phyloP scores from a whole-genome alignment of 805 yeast species.

The Debaryomyces prosopidis region DNA sequence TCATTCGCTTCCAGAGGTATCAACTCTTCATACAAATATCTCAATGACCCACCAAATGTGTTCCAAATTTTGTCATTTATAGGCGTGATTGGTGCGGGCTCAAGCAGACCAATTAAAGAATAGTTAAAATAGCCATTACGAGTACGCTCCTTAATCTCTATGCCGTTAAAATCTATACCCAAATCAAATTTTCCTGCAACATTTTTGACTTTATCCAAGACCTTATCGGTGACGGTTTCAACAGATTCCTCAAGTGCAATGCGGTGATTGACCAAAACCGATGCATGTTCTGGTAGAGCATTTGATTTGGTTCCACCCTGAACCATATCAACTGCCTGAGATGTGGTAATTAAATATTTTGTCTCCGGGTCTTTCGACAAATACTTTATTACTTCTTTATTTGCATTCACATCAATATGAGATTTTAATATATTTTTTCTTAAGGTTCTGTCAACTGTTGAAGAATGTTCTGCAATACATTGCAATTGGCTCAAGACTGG shows the following conservation, averaged over 20 bases:
- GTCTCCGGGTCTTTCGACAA: constrained; percentile 24
- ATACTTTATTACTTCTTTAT: constrained; percentile 34
- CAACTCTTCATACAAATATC: constrained; percentile 39
- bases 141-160: constrained; percentile 22
- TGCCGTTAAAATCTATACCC: constrained; percentile 33
- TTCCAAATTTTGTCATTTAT: constrained; percentile 32
- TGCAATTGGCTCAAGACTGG: constrained; percentile 46
- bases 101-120: constrained; percentile 23
- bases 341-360: constrained; percentile 43
- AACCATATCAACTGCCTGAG: constrained; percentile 50
- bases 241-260: constrained; percentile 47
- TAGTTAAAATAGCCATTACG: constrained; percentile 33
- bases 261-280: constrained; percentile 44
- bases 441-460: constrained; percentile 28
- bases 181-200: constrained; percentile 38
- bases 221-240: constrained; percentile 29
- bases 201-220: constrained; percentile 25
- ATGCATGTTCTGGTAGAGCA: constrained; percentile 51
- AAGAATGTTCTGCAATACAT: constrained; percentile 48
- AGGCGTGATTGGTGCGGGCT: constrained; percentile 43
- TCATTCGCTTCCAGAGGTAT: constrained; percentile 22
- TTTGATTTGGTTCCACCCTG: constrained; percentile 51
- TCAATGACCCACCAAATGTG: constrained; percentile 35
- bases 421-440: constrained; percentile 41
- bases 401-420: constrained; percentile 35